Evolutionary conservation across 2,329 filamentous ascomycete species (phyloP).

Genomic region (Juglanconis juglandina): DNA sequence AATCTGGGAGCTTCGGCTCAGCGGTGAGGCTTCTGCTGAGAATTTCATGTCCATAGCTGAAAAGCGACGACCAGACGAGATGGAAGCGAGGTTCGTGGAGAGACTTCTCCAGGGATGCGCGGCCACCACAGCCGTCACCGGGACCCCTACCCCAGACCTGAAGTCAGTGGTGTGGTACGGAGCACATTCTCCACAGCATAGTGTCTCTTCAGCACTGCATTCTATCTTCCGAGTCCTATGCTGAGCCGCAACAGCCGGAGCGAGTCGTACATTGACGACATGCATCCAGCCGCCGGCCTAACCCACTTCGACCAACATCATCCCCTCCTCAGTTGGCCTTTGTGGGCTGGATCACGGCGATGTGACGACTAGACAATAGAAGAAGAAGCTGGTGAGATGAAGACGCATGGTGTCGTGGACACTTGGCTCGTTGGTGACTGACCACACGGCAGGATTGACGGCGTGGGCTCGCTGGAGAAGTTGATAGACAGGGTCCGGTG

Average conservation of each 20-base stretch:
- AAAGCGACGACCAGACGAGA: neutral
- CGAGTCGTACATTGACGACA: neutral
- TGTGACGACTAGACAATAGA: neutral
- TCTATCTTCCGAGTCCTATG: neutral
- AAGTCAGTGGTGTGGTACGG: neutral
- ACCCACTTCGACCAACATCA: neutral
- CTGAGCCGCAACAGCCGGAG: neutral
- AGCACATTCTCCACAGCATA: neutral
- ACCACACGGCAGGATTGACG: neutral
- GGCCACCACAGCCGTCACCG: neutral
- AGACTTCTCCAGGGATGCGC: neutral
- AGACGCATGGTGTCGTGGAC: neutral
- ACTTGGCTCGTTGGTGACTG: neutral
- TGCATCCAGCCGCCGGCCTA: neutral
- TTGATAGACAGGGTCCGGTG: neutral
- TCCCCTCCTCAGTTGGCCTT: neutral
- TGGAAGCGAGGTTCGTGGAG: neutral
- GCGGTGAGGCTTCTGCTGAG: constrained; percentile 7
- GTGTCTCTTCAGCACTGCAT: neutral
- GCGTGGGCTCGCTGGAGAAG: neutral
- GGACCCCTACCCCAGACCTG: neutral
- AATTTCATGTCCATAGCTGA: constrained; percentile 10
- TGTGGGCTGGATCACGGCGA: neutral
- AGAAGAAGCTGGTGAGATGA: neutral
- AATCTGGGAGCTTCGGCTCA: neutral